Evolutionary conservation across 2,329 filamentous ascomycete species (phyloP).

Genomic region (Hypoxylon sp.): DNA sequence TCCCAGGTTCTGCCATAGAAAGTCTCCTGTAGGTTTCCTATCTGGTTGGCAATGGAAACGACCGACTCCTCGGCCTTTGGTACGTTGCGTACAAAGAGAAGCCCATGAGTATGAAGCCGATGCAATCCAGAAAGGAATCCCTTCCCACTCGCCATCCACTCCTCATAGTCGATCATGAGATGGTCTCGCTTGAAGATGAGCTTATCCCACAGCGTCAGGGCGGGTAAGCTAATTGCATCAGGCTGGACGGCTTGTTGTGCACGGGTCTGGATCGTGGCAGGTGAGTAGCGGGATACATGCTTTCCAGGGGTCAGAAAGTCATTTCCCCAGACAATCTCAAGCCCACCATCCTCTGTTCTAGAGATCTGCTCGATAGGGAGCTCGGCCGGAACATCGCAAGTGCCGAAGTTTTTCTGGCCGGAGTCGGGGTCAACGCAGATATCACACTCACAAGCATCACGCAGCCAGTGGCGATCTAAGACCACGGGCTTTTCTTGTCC

Average conservation of each 20-base stretch:
- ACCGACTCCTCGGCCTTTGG: conserved; percentile 76
- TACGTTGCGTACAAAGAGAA: conserved; percentile 81
- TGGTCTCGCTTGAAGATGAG: conserved; percentile 56
- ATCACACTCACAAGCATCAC: conserved; percentile 30
- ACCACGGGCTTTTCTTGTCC: background rate
- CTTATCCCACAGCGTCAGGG: conserved; percentile 43
- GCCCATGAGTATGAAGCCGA: conserved; percentile 73
- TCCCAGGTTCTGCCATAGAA: conserved; percentile 95
- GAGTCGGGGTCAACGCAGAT: conserved; percentile 35
- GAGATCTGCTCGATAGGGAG: conserved; percentile 14
- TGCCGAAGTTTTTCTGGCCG: conserved; percentile 35
- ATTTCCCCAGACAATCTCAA: conserved; percentile 70
- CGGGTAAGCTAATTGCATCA: background rate
- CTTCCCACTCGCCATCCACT: conserved; percentile 73
- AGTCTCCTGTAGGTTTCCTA: conserved; percentile 84
- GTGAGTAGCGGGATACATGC: conserved; percentile 53
- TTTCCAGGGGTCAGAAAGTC: conserved; percentile 54
- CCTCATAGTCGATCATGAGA: conserved; percentile 72
- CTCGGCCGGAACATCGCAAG: conserved; percentile 27
- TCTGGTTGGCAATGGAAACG: conserved; percentile 73
- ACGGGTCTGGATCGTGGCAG: conserved; percentile 2
- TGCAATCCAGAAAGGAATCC: conserved; percentile 71
- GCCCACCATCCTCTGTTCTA: conserved; percentile 54
- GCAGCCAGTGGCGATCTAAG: conserved; percentile 34
- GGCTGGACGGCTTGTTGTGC: background rate